Percentiles rank a stretch among this genome's conserved stretches.
phyloP scores from a whole-genome alignment of 495 filamentous ascomycete species.

The Hypoxylon lenormandii region DNA sequence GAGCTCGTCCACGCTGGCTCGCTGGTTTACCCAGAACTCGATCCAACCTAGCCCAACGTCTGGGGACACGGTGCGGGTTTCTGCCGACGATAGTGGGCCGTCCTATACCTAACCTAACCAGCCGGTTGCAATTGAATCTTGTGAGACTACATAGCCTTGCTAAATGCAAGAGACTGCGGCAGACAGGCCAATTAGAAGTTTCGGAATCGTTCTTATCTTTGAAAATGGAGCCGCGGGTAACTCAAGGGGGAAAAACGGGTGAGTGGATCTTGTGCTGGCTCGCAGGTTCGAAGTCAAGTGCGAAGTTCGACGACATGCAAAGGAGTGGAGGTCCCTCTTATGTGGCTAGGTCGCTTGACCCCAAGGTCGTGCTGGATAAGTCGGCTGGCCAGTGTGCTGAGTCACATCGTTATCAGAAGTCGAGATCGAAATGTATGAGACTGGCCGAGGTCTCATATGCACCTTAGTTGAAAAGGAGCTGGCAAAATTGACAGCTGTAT shows the following conservation, averaged over 20 bases:
- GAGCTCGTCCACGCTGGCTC: conserved; percentile 11
- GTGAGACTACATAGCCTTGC: conserved; percentile 35
- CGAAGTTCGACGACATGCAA: conserved; percentile 19
- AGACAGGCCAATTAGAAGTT: conserved; percentile 18
- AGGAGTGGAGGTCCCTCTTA: conserved; percentile 23
- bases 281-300: conserved; percentile 11
- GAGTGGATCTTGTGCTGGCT: conserved; percentile 26
- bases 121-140: conserved; percentile 27
- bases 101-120: conserved; percentile 8
- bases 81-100: conserved; percentile 25
- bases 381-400: neutral
- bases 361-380: conserved; percentile 8
- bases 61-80: conserved; percentile 27
- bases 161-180: conserved; percentile 18
- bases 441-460: neutral
- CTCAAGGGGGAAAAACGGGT: conserved; percentile 4
- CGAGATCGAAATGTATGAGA: neutral
- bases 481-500: neutral
- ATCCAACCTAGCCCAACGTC: conserved; percentile 15
- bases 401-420: neutral
- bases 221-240: conserved; percentile 22
- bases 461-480: neutral
- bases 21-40: conserved; percentile 17
- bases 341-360: conserved; percentile 21
- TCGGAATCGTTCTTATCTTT: conserved; percentile 21